phyloP scores from a whole-genome alignment of 108 stramenopile genomes.

The Parietichytrium sp. region DNA sequence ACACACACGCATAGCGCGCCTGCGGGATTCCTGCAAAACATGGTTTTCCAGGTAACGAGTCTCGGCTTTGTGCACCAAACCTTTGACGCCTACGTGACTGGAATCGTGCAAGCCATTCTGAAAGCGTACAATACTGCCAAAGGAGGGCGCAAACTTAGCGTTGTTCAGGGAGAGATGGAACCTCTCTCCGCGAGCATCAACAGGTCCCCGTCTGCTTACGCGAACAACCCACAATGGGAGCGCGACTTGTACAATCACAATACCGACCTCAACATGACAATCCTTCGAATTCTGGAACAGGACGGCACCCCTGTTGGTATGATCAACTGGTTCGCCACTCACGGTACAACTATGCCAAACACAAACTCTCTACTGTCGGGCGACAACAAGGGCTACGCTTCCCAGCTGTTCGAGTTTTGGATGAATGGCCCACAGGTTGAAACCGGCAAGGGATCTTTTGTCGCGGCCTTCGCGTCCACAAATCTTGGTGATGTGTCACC shows the following conservation, averaged over 20 bases:
- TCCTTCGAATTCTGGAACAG: conserved; percentile 46
- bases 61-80: conserved; percentile 56
- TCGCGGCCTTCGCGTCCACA: conserved; percentile 65
- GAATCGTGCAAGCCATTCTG: conserved; percentile 54
- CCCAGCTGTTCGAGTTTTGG: conserved; percentile 58
- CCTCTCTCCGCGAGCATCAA: conserved; percentile 58
- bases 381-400: conserved; percentile 69
- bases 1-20: conserved; percentile 68
- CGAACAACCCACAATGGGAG: conserved; percentile 61
- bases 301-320: conserved; percentile 41
- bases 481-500: conserved; percentile 69
- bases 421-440: conserved; percentile 47
- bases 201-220: conserved; percentile 61
- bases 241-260: conserved; percentile 58
- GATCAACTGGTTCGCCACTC: conserved; percentile 67
- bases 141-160: background rate
- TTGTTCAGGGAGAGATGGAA: conserved; percentile 18
- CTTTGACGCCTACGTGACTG: conserved; percentile 58
- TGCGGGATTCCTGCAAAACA: conserved; percentile 66
- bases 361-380: conserved; percentile 61
- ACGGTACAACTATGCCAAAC: conserved; percentile 65
- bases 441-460: conserved; percentile 59
- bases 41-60: conserved; percentile 61
- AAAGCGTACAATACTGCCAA: conserved; percentile 52
- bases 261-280: conserved; percentile 62